Percentiles rank a stretch among this genome's conserved stretches.
Evolutionary conservation across 2,329 filamentous ascomycete species (phyloP).

Genomic region (Cordyceps militaris): DNA sequence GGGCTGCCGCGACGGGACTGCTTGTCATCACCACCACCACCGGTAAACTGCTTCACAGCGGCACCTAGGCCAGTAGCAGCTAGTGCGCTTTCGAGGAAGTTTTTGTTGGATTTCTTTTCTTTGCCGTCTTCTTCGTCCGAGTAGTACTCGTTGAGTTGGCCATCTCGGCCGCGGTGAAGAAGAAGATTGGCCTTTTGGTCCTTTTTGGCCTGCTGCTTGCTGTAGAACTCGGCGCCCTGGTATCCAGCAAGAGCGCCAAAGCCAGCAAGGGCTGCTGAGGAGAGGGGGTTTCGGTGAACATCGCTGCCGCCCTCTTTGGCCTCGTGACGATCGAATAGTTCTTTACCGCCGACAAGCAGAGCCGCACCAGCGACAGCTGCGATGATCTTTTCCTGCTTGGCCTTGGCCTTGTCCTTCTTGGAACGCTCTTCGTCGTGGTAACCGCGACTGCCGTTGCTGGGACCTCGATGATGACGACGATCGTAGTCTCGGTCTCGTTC

Average conservation of each 20-base stretch:
- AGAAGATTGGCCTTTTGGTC: conserved; percentile 48
- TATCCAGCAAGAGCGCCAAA: conserved; percentile 59
- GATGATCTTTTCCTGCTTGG: conserved; percentile 59
- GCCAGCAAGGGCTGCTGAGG: conserved; percentile 54
- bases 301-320: conserved; percentile 43
- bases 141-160: conserved; percentile 47
- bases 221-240: conserved; percentile 56
- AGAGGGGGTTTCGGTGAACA: conserved; percentile 51
- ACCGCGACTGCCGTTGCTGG: conserved; percentile 42
- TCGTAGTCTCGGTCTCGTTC: conserved; percentile 29
- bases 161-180: conserved; percentile 47
- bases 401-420: conserved; percentile 42
- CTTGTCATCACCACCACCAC: conserved; percentile 36
- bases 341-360: conserved; percentile 58
- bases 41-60: conserved; percentile 53
- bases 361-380: conserved; percentile 59
- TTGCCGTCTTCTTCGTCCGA: conserved; percentile 49
- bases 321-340: conserved; percentile 57
- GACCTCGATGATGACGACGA: conserved; percentile 38
- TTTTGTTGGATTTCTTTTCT: conserved; percentile 55
- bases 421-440: conserved; percentile 54
- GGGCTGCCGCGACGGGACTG: conserved; percentile 38
- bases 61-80: conserved; percentile 55
- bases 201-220: conserved; percentile 51
- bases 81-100: conserved; percentile 56